Percentiles rank a stretch among this genome's conserved stretches.
Evolutionary conservation across 441 rosid genomes (phyloP).

Genomic region (Populus hybrid): DNA sequence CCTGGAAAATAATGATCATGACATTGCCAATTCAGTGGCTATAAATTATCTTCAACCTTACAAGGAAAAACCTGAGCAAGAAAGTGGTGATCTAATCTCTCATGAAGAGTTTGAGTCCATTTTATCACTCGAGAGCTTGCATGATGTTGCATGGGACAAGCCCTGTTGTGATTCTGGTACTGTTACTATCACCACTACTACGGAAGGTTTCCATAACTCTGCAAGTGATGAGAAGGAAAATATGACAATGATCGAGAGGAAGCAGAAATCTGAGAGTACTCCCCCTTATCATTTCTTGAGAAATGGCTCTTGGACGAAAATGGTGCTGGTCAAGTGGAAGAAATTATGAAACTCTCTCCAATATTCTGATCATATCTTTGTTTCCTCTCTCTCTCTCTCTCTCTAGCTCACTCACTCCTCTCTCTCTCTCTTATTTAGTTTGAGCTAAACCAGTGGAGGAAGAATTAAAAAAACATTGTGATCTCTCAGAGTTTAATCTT

Average conservation of each 20-base stretch:
- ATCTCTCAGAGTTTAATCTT: conserved; percentile 9
- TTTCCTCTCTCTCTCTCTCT: too few species aligned
- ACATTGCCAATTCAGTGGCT: conserved; percentile 16
- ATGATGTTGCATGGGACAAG: conserved; percentile 45
- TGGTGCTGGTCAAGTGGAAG: conserved; percentile 54
- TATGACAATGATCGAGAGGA: conserved; percentile 9
- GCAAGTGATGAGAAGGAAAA: conserved; percentile 28
- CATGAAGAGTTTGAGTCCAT: conserved; percentile 56
- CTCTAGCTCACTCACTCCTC: too few species aligned
- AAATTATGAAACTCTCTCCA: conserved; percentile 66
- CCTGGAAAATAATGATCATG: conserved; percentile 4
- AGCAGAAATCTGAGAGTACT: conserved; percentile 27
- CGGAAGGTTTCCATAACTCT: conserved; percentile 20
- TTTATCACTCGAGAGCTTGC: conserved; percentile 51
- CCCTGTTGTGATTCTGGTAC: conserved; percentile 28
- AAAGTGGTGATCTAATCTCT: conserved; percentile 34
- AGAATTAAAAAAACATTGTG: background rate
- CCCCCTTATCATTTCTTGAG: conserved; percentile 86
- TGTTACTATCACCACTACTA: conserved; percentile 17
- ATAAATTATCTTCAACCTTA: conserved; percentile 14
- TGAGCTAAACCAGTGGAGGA: background rate
- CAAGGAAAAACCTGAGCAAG: conserved; percentile 36
- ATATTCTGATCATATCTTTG: conserved; percentile 40
- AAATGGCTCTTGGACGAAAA: conserved; percentile 95
- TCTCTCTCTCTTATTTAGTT: background rate